A percentile compares a stretch with the other conserved stretches of the same genome.
These are phyloP conservation scores for Fraxinus velutina DNA, from an alignment of 305 asterid genomes.

Conservation along the genomic window DNA sequence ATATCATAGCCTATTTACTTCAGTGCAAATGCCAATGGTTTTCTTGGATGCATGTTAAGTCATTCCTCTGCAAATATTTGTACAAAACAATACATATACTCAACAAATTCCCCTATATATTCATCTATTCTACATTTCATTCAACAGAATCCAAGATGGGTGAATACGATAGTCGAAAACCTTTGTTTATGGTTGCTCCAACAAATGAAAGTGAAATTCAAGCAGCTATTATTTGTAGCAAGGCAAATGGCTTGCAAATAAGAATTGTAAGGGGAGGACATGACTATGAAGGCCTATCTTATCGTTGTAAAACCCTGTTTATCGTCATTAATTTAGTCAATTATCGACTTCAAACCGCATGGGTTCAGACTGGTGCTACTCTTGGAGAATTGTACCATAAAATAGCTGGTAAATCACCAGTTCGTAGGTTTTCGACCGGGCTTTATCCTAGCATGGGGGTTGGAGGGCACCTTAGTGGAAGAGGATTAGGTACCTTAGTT, in stretches of 20 bases:
- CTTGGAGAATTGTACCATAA: neutral
- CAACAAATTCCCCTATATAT: constrained; percentile 3
- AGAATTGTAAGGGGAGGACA: constrained; percentile 19
- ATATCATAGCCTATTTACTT: neutral
- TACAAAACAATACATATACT: neutral
- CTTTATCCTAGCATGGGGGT: neutral
- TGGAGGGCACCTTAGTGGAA: constrained; percentile 1
- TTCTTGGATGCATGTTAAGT: constrained; percentile 12
- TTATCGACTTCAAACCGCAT: neutral
- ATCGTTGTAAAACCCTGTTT: neutral
- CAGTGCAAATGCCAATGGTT: neutral
- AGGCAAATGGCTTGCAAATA: constrained; percentile 12
- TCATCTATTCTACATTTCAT: neutral
- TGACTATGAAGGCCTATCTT: constrained; percentile 24
- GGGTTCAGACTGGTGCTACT: neutral
- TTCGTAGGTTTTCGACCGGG: neutral
- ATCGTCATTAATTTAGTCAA: neutral
- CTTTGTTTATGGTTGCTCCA: constrained; percentile 19
- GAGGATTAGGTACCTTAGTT: neutral
- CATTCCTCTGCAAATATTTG: neutral
- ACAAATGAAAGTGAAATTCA: constrained; percentile 3
- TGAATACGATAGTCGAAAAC: constrained; percentile 11
- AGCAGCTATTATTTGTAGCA: constrained; percentile 17
- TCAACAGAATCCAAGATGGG: constrained; percentile 23
- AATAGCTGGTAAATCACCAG: neutral